Base-by-base conservation (phyloP, 129 eudicot species). In the Logfia minima region DNA sequence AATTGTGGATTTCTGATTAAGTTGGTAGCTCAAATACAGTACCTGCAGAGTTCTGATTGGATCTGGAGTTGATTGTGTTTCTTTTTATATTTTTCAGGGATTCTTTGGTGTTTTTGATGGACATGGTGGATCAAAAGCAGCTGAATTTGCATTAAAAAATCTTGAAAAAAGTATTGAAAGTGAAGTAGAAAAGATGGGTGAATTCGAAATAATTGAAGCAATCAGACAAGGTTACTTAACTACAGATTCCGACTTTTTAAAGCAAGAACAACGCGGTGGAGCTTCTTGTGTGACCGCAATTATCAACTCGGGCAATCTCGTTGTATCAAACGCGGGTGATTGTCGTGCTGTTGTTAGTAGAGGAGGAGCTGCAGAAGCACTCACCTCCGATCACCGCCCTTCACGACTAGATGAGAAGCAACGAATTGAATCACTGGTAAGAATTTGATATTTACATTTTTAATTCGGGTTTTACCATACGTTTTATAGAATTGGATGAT, bases 121-220 rank as follows among this genome's bases (percentile, higher is more conserved):
- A 17, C 99, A 95, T 80, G 99, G 99, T 66, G 99, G 99, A 24
- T 77, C 87, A 66, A 83, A 92, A 81, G 99, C 99, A 65, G 92
- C 99, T 0, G 95, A 91, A 70, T 95, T 81, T 72, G 92, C 94
- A 35, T 87, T 94, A 2, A 66, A 81, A 64, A 95, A 89, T 62
- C 82, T 95, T 22, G 82, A 83, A 17, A 89, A 75, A 77, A 89
- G 81, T 78, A 85, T 95, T 37, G 28, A 86, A 61, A 68, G 73
- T 16, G 89, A 89, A 79, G 75, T 95, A 1, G 84, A 55, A 26
- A 85, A 71, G 51, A 71, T 76, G 58, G 84, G 77, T 32, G 86
- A 84, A 41, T 68, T 67, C 8, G 80, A 82, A n/a, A 85, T 89
- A 16, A 82, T 75, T 59, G 88, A 76, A 61, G 94, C 90, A 6